Evolutionary conservation across 495 filamentous ascomycete species (phyloP).

Genomic region (Coniosporium apollinis): DNA sequence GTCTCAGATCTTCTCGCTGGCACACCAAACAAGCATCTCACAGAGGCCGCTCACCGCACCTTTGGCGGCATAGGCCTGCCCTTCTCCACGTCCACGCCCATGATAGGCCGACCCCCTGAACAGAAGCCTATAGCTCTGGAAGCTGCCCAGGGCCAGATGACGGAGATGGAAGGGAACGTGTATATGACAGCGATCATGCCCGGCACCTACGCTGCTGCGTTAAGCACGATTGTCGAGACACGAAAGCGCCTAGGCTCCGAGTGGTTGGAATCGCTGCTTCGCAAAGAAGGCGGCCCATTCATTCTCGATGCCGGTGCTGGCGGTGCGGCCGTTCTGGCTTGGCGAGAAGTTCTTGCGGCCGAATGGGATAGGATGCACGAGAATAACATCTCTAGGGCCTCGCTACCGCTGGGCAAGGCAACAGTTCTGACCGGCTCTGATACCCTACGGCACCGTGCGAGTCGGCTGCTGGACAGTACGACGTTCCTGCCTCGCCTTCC

Average conservation of each 20-base stretch:
- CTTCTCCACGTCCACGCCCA: conserved; percentile 46
- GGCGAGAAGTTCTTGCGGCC: conserved; percentile 64
- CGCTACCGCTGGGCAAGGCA: conserved; percentile 37
- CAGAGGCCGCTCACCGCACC: conserved; percentile 43
- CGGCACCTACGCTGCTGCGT: conserved; percentile 55
- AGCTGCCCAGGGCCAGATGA: conserved; percentile 55
- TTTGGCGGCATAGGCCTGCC: conserved; percentile 67
- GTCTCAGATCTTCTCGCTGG: conserved; percentile 47
- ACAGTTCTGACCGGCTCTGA: conserved; percentile 46
- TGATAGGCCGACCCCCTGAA: conserved; percentile 29
- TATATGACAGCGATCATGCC: conserved; percentile 68
- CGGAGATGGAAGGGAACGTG: conserved; percentile 72
- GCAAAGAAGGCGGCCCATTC: conserved; percentile 50
- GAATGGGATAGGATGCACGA: conserved; percentile 58
- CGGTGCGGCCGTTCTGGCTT: conserved; percentile 71
- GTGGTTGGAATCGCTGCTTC: conserved; percentile 58
- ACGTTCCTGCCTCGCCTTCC: conserved; percentile 84
- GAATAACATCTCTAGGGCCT: conserved; percentile 19
- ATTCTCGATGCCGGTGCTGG: conserved; percentile 75
- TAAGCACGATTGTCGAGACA: conserved; percentile 63
- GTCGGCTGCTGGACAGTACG: conserved; percentile 67
- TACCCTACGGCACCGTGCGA: conserved; percentile 57
- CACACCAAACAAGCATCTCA: conserved; percentile 54
- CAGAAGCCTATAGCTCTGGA: conserved; percentile 55
- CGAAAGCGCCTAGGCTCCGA: conserved; percentile 66